Conservation (phyloP, 768 basidiomycete species). For the Exidia glandulosa region DNA sequence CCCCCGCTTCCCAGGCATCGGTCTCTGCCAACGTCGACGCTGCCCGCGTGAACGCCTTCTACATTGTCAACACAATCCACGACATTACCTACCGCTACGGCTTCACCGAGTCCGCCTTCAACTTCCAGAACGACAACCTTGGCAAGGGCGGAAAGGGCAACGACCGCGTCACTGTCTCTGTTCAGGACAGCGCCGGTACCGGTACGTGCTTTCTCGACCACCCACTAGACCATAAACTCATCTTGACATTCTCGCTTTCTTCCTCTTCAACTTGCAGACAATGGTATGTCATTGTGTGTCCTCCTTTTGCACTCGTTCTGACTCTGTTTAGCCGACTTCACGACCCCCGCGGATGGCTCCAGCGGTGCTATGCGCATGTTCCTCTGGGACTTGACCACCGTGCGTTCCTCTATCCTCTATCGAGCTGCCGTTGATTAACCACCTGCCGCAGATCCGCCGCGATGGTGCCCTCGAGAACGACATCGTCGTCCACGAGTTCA, state of each 20-base stretch:
- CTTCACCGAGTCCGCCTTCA: slow-evolving; percentile 47
- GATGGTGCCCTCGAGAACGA: slow-evolving; percentile 60
- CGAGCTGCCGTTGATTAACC: not conserved
- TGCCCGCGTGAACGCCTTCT: slow-evolving; percentile 42
- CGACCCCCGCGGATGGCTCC: slow-evolving; percentile 33
- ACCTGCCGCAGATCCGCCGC: slow-evolving; percentile 35
- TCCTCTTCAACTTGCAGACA: too few relatives aligned
- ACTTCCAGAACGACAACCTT: slow-evolving; percentile 50
- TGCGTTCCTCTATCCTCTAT: not conserved
- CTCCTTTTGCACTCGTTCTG: slow-evolving; percentile 16
- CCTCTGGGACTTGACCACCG: slow-evolving; percentile 10
- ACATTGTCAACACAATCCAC: slow-evolving; percentile 50
- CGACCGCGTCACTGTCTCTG: slow-evolving; percentile 40
- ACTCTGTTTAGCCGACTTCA: slow-evolving; percentile 30
- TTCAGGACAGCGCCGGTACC: slow-evolving; percentile 37
- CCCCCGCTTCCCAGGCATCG: slow-evolving; percentile 26
- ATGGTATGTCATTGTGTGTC: too few relatives aligned
- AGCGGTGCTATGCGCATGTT: slow-evolving; percentile 18
- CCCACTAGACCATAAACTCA: slow-evolving; percentile 34
- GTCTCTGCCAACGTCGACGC: slow-evolving; percentile 39
- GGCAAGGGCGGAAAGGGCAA: slow-evolving; percentile 37
- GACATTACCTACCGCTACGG: slow-evolving; percentile 43
- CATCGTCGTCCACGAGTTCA: slow-evolving; percentile 34
- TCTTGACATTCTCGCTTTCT: not conserved
- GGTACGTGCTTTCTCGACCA: too few relatives aligned